Evolutionary conservation across 352 stramenopile genomes (phyloP).

Genomic region (Phytopythium oedochilum): DNA sequence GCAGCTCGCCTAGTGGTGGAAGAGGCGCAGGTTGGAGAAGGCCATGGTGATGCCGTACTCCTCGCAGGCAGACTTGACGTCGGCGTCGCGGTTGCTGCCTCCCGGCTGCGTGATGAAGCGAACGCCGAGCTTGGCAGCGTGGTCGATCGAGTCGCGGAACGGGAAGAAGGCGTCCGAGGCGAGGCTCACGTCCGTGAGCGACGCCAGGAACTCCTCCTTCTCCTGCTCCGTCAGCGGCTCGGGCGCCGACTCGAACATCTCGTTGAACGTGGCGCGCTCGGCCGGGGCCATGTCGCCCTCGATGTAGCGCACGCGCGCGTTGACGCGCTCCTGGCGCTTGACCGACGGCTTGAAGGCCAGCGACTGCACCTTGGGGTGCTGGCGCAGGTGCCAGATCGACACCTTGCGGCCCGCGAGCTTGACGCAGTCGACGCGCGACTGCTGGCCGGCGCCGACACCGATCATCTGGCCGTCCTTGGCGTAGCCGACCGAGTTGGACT

Average conservation of each 20-base stretch:
- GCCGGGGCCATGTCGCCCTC: conserved; percentile 97
- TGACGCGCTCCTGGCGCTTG: conserved; percentile 99
- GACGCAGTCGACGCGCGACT: conserved; percentile 99
- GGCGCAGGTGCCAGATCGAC: conserved; percentile 96
- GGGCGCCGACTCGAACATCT: conserved; percentile 92
- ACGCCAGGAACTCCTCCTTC: conserved; percentile 94
- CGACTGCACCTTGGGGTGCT: conserved; percentile 95
- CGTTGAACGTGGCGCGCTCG: conserved; percentile 94
- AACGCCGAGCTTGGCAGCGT: conserved; percentile 94
- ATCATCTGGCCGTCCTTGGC: conserved; percentile 99
- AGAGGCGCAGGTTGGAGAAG: conserved; percentile 97
- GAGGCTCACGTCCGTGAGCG: conserved; percentile 91
- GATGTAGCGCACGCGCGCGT: conserved; percentile 99
- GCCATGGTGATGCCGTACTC: conserved; percentile 99
- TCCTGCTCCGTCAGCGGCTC: conserved; percentile 92
- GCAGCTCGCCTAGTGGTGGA: conserved; percentile 95
- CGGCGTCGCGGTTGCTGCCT: conserved; percentile 76
- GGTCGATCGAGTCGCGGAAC: conserved; percentile 99
- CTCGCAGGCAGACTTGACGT: conserved; percentile 94
- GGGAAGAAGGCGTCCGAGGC: conserved; percentile 99
- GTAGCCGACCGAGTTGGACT: conserved; percentile 99
- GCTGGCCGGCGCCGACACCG: conserved; percentile 98
- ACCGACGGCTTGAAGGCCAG: conserved; percentile 96
- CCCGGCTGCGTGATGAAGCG: conserved; percentile 97
- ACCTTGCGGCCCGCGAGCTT: conserved; percentile 99